Evolutionary conservation across 306 rosid genomes (phyloP).

Genomic region (Vicia sativa): DNA sequence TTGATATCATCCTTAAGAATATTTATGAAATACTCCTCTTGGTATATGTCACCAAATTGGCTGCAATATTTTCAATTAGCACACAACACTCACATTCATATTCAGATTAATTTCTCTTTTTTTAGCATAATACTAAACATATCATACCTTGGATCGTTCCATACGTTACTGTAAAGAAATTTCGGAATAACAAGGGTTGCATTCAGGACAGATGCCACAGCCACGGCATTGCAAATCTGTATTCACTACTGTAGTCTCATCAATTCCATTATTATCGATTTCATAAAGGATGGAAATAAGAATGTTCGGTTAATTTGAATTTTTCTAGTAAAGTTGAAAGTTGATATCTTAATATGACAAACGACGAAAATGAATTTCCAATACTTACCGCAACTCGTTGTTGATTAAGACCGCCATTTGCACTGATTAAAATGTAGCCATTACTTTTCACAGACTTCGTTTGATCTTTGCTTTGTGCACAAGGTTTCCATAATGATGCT

Average conservation of each 20-base stretch:
- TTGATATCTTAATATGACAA: conserved; percentile 23
- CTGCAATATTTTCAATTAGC: conserved; percentile 50
- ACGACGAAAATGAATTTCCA: conserved; percentile 17
- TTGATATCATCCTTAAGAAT: conserved; percentile 65
- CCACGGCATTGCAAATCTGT: conserved; percentile 94
- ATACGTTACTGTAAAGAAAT: conserved; percentile 88
- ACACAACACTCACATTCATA: not conserved
- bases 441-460: conserved; percentile 45
- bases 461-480: conserved; percentile 61
- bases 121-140: not conserved
- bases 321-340: not conserved
- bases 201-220: conserved; percentile 88
- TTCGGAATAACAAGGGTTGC: conserved; percentile 85
- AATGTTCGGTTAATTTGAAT: not conserved
- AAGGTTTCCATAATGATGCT: conserved; percentile 78
- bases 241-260: conserved; percentile 49
- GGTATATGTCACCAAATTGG: conserved; percentile 94
- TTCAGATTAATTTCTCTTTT: no score
- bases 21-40: conserved; percentile 76
- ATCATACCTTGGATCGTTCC: conserved; percentile 95
- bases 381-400: conserved; percentile 94
- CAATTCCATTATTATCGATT: conserved; percentile 41
- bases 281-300: conserved; percentile 9
- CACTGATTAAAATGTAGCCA: conserved; percentile 87
- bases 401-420: conserved; percentile 98